Conservation (phyloP, 108 stramenopile genomes). For the Aurantiochytrium sp. region DNA sequence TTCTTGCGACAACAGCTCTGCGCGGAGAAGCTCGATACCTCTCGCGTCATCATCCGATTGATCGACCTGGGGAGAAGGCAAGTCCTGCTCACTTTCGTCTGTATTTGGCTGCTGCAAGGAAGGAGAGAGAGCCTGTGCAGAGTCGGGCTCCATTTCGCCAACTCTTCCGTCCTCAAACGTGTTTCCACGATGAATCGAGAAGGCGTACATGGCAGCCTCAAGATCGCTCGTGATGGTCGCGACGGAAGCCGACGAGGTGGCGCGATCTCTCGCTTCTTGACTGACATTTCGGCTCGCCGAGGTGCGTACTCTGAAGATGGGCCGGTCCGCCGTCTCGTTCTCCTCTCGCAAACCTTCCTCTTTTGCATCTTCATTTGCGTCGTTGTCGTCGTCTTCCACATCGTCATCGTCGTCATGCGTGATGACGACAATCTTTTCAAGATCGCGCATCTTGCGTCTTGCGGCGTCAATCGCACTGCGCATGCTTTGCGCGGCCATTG, state of each 20-base stretch:
- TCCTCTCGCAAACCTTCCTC: no score
- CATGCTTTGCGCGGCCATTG: not conserved
- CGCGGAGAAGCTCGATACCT: not conserved
- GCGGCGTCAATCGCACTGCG: not conserved
- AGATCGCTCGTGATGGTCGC: not conserved
- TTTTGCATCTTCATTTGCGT: no score
- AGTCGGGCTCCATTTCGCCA: not conserved
- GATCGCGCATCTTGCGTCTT: not conserved
- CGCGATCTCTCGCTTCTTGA: not conserved
- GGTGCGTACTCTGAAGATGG: no score
- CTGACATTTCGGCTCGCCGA: not conserved
- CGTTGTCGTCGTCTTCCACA: no score
- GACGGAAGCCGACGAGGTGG: not conserved
- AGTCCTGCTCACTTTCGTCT: not conserved
- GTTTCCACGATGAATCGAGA: not conserved
- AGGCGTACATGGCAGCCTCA: constrained; percentile 1
- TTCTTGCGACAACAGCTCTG: no score
- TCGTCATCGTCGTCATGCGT: not conserved
- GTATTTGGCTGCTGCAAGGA: no score
- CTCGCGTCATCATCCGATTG: not conserved
- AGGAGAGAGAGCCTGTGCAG: not conserved
- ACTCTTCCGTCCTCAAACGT: no score
- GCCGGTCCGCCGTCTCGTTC: no score
- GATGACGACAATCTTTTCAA: not conserved
- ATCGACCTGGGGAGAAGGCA: not conserved